Percentiles rank a stretch among this genome's conserved stretches.
phyloP scores from a whole-genome alignment of 108 stramenopile species.

The Skeletonema costatum region DNA sequence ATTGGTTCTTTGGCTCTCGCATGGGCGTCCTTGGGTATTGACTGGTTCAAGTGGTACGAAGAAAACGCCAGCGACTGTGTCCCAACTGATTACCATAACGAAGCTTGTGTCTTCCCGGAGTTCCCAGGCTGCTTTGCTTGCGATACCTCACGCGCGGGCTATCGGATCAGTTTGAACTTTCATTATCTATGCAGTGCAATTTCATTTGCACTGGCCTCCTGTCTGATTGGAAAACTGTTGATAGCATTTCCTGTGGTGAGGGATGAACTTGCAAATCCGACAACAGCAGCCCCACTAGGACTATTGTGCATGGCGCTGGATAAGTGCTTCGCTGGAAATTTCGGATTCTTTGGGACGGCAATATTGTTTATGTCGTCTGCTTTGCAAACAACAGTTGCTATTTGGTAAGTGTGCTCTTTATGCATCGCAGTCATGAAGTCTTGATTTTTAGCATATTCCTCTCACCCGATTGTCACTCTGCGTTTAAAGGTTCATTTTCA shows the following conservation, averaged over 20 bases:
- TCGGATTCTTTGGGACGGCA: slow-evolving; percentile 26
- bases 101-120: slow-evolving; percentile 71
- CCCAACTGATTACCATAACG: slow-evolving; percentile 81
- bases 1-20: slow-evolving; percentile 78
- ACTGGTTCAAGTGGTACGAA: slow-evolving; percentile 85
- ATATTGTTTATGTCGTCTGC: slow-evolving; percentile 22
- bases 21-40: slow-evolving; percentile 69
- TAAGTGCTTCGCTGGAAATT: slow-evolving; percentile 40
- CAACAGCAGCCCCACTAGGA: slow-evolving; percentile 43
- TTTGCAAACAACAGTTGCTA: slow-evolving; percentile 22
- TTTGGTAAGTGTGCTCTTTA: slow-evolving; percentile 17
- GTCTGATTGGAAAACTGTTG: slow-evolving; percentile 29
- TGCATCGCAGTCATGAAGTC: not conserved
- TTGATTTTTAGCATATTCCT: not conserved
- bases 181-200: slow-evolving; percentile 43
- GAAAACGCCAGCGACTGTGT: slow-evolving; percentile 64
- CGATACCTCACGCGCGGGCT: slow-evolving; percentile 45
- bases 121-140: slow-evolving; percentile 89
- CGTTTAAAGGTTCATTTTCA: slow-evolving; percentile 70
- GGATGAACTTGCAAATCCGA: slow-evolving; percentile 48
- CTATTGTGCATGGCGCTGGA: slow-evolving; percentile 48
- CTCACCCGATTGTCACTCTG: not conserved
- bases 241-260: slow-evolving; percentile 49
- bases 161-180: slow-evolving; percentile 31
- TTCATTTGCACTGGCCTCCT: slow-evolving; percentile 20